A percentile compares a stretch with the other conserved stretches of the same genome.
These are phyloP conservation scores for Volvox carteri DNA, from an alignment of 163 green algal species.

Conservation along the genomic window DNA sequence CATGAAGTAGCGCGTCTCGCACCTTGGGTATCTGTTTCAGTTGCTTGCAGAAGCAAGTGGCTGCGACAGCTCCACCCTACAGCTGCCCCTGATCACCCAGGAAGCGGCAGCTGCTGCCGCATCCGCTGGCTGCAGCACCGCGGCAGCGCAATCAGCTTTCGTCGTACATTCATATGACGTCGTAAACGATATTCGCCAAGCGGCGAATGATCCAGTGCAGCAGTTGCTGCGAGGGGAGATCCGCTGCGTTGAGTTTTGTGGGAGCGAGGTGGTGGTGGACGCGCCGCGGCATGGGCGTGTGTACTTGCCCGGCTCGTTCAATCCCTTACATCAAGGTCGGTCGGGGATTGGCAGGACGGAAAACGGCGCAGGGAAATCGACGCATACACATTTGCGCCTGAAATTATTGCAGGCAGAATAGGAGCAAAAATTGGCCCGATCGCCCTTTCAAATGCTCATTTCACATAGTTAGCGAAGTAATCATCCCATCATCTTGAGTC, in stretches of 20 bases:
- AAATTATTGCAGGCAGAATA: too few relatives aligned
- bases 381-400: too few relatives aligned
- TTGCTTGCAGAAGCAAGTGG: conserved; percentile 20
- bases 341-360: too few relatives aligned
- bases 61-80: neutral
- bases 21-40: too few relatives aligned
- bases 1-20: too few relatives aligned
- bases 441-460: too few relatives aligned
- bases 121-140: neutral
- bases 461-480: too few relatives aligned
- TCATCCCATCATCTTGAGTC: too few relatives aligned
- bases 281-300: conserved; percentile 76
- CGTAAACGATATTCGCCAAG: neutral
- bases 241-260: conserved; percentile 79
- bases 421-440: too few relatives aligned
- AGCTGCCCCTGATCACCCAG: conserved; percentile 38
- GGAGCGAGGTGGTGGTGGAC: conserved; percentile 77
- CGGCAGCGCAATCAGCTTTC: neutral
- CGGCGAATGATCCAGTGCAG: conserved; percentile 60
- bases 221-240: conserved; percentile 72
- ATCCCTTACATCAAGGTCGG: conserved; percentile 85
- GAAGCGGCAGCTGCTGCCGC: neutral
- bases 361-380: too few relatives aligned
- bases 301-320: conserved; percentile 93
- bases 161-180: neutral